Base-by-base conservation (phyloP, 108 stramenopile species). In the Nannochloropsis oceanica region DNA sequence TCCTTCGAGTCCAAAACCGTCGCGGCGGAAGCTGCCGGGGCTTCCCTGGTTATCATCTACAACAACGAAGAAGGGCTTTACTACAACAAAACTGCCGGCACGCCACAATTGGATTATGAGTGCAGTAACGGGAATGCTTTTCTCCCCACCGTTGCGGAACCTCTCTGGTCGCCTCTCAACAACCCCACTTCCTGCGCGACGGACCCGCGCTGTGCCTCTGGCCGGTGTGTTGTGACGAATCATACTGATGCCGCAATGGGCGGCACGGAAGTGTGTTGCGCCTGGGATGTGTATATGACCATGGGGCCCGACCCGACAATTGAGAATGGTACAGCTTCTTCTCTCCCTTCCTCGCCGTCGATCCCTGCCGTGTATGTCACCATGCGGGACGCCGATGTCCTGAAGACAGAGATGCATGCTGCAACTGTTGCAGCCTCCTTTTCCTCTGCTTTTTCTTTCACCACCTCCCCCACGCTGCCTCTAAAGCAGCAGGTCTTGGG, bases 41-140 rank as follows among this genome's bases (percentile, higher is more conserved):
- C 59, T 0, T 73, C 59, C 59, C 9, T 73, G 5, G 22, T 73
- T 10, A n/a, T 73, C 59, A 73, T 73, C 59, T 73, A 73, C 59
- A 73, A 73, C 9, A 73, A 18, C 18, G 59, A 73, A n/a, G 59
- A 73, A 73, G n/a, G 59, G 18, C n/a, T 73, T 18, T 73, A 73
- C 9, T 18, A 18, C 22, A 73, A 73, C 59, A 73, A 84, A 89
- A 42, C 24, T 22, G 79, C 81, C 12, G 84, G 80, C 12, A 81
- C 81, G 27, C 46, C 84, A 80, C 84, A 84, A 81, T 44, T 81
- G 24, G 89, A 89, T 79, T 89, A 89, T 80, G 89, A 89, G 26
- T 89, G 89, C 89, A 14, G 12, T 46, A 89, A 89, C 59, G 89
- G 89, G 8, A 73, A 86, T 46, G 89, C 83, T 18, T 89, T 85